Evolutionary conservation across 2,329 filamentous ascomycete species (phyloP).

Genomic region (Fusarium odoratissimum): DNA sequence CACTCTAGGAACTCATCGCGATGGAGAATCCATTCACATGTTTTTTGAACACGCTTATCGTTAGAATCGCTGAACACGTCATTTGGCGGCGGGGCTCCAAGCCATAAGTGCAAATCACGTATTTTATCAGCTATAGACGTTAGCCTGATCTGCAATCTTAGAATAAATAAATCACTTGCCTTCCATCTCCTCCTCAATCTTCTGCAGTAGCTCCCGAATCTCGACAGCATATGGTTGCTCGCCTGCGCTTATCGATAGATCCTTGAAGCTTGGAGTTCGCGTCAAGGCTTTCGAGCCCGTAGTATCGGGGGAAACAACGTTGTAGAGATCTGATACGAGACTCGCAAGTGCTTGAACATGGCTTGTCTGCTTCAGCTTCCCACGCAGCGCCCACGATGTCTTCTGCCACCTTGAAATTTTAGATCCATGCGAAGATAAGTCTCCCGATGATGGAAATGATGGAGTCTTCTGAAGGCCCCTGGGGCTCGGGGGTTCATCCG

Average conservation of each 20-base stretch:
- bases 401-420: not conserved
- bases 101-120: accelerated
- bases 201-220: not conserved
- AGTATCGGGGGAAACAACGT: accelerated
- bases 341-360: not conserved
- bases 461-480: not conserved
- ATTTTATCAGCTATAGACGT: not conserved
- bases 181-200: not conserved
- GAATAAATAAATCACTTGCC: accelerated
- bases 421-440: accelerated
- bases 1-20: not conserved
- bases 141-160: accelerated
- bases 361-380: not conserved
- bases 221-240: not conserved
- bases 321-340: not conserved
- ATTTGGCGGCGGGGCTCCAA: accelerated
- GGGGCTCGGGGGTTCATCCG: accelerated
- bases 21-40: not conserved
- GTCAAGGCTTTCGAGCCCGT: accelerated
- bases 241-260: not conserved
- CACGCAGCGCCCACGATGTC: not conserved
- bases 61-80: not conserved
- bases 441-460: accelerated
- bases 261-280: not conserved
- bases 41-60: not conserved